These are phyloP conservation scores for Solanum etuberosum DNA, from an alignment of 257 asterid species.

Conservation along the genomic window DNA sequence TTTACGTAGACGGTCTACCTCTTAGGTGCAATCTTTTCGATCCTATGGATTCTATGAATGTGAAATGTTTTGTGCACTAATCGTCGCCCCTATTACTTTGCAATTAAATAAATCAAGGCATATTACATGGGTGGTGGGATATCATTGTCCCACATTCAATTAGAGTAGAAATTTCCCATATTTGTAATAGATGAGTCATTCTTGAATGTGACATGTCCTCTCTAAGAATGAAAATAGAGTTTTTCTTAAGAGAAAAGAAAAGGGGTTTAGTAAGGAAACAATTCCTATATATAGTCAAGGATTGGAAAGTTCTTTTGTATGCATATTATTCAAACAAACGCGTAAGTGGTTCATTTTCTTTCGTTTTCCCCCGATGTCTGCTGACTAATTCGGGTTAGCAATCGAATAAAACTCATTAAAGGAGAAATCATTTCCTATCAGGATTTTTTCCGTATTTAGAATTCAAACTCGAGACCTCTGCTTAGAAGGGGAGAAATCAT, in stretches of 20 bases:
- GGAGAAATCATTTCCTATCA: background rate
- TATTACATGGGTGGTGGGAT: background rate
- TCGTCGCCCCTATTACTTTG: background rate
- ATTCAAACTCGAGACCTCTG: background rate
- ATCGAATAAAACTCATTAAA: background rate
- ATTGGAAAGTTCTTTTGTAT: background rate
- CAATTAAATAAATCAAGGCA: background rate
- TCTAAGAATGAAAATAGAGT: background rate
- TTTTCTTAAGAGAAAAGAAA: background rate
- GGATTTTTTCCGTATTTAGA: rapidly evolving
- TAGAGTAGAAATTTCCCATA: background rate
- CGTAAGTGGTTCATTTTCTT: background rate
- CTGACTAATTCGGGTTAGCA: background rate
- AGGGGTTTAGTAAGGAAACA: background rate
- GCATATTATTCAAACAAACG: background rate
- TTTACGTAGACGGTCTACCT: background rate
- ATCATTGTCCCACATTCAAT: background rate
- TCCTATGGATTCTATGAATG: too few relatives aligned
- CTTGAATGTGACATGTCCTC: background rate
- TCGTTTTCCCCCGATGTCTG: background rate
- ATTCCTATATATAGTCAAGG: background rate
- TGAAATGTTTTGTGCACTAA: background rate
- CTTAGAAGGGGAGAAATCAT: background rate
- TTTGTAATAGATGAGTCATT: background rate
- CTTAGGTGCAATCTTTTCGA: background rate